A percentile compares a stretch with the other conserved stretches of the same genome.
These are phyloP conservation scores for Cladosporium sp. DNA, from an alignment of 2,329 filamentous ascomycete species.

Conservation along the genomic window DNA sequence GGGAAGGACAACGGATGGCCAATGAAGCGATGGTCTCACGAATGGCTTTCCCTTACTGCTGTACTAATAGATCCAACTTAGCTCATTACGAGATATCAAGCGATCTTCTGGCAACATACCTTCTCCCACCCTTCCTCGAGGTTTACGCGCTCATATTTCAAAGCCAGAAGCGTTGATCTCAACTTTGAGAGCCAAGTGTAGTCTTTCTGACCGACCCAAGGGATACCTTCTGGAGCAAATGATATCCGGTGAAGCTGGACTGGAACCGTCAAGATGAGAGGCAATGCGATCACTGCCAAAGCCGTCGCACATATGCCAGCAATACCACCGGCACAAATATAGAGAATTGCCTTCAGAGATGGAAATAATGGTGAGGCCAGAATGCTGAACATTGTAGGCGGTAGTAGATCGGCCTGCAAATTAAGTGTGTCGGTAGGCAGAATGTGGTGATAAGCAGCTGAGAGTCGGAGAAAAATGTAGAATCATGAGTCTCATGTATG, in stretches of 20 bases:
- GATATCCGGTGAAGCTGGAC: conserved; percentile 13
- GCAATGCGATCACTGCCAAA: background rate
- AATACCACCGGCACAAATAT: background rate
- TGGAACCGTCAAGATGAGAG: background rate
- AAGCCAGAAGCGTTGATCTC: conserved; percentile 5
- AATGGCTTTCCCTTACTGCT: conserved; percentile 14
- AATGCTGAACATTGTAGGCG: background rate
- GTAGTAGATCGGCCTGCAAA: background rate
- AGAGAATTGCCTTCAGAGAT: background rate
- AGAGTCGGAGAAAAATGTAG: background rate
- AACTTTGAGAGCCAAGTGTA: conserved; percentile 14
- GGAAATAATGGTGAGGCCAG: background rate
- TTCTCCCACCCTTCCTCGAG: conserved; percentile 14
- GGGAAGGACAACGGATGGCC: conserved; percentile 13
- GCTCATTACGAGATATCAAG: background rate
- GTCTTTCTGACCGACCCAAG: conserved; percentile 13
- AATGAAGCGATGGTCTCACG: conserved; percentile 13
- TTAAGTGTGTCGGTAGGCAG: background rate
- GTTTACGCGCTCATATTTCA: conserved; percentile 6
- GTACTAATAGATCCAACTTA: conserved; percentile 7
- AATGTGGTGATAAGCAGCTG: too few species aligned
- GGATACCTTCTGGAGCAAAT: conserved; percentile 9
- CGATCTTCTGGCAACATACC: background rate
- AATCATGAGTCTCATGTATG: too few species aligned
- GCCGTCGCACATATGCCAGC: background rate